Percentiles rank a stretch among this genome's conserved stretches.
These are phyloP conservation scores for Globisporangium parvum DNA, from an alignment of 352 stramenopile species.

Conservation along the genomic window DNA sequence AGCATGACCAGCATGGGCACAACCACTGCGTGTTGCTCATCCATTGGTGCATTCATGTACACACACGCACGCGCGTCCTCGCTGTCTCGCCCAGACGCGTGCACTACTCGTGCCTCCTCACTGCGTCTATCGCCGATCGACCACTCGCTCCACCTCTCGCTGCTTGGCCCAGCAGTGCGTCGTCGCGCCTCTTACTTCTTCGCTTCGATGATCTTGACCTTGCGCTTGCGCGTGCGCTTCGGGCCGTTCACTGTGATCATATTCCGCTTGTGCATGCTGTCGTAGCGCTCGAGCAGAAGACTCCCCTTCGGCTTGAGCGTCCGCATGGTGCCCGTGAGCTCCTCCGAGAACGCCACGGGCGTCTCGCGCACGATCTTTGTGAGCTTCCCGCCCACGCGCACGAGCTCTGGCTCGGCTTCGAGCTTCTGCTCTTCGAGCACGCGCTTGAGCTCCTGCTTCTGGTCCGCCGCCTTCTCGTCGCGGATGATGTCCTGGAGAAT, in stretches of 20 bases:
- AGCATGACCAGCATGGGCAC: background rate
- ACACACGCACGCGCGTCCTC: background rate
- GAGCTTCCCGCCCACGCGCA: slow-evolving; percentile 67
- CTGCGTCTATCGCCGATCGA: background rate
- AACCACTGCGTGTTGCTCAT: background rate
- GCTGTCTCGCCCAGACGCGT: background rate
- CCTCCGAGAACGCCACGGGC: slow-evolving; percentile 67
- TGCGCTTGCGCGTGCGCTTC: slow-evolving; percentile 59
- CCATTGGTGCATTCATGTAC: background rate
- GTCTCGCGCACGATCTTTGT: slow-evolving; percentile 73
- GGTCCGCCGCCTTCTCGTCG: slow-evolving; percentile 49
- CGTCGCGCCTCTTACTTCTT: slow-evolving; percentile 54
- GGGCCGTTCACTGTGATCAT: slow-evolving; percentile 70
- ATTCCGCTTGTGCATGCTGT: slow-evolving; percentile 86
- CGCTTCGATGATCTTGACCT: slow-evolving; percentile 73
- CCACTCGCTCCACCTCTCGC: too few relatives aligned
- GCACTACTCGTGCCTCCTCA: background rate
- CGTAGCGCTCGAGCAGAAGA: slow-evolving; percentile 74
- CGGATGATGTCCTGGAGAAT: slow-evolving; percentile 67
- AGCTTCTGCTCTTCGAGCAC: slow-evolving; percentile 72
- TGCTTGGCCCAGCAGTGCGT: too few relatives aligned
- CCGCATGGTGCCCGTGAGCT: slow-evolving; percentile 75
- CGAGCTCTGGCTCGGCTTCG: slow-evolving; percentile 52
- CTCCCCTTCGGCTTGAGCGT: slow-evolving; percentile 77
- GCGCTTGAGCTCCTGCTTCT: slow-evolving; percentile 77